Evolutionary conservation across 306 rosid genomes (phyloP).

Genomic region (Erythrophleum fordii): DNA sequence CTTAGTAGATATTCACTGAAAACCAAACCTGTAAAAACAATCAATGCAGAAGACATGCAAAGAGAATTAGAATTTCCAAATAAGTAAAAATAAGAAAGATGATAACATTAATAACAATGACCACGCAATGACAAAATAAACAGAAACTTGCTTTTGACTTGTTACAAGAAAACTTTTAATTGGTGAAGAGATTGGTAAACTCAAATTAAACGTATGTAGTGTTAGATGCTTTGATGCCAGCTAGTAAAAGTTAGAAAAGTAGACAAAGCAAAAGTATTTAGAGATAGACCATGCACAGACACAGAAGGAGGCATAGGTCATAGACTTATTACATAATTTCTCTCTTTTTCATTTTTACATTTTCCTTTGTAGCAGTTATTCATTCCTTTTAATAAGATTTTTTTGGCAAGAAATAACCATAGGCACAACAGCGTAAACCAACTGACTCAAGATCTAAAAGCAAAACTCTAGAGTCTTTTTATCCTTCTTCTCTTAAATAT

Average conservation of each 20-base stretch:
- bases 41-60: slow-evolving; percentile 17
- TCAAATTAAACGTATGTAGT: neutral
- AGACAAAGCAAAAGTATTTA: neutral
- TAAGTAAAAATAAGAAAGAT: neutral
- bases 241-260: neutral
- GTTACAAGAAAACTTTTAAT: neutral
- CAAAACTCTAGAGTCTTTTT: neutral
- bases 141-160: neutral
- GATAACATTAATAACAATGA: neutral
- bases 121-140: neutral
- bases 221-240: neutral
- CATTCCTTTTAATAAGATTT: neutral
- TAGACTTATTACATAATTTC: neutral
- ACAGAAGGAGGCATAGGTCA: neutral
- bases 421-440: neutral
- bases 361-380: neutral
- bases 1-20: slow-evolving; percentile 91
- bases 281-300: neutral
- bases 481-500: neutral
- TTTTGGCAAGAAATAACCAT: neutral
- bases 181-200: neutral
- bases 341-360: neutral
- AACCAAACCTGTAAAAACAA: slow-evolving; percentile 76
- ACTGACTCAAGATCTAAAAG: too few species aligned
- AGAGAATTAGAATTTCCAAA: neutral